Base-by-base conservation (phyloP, 2,329 filamentous ascomycete species). In the Aspergillus tubingensis region DNA sequence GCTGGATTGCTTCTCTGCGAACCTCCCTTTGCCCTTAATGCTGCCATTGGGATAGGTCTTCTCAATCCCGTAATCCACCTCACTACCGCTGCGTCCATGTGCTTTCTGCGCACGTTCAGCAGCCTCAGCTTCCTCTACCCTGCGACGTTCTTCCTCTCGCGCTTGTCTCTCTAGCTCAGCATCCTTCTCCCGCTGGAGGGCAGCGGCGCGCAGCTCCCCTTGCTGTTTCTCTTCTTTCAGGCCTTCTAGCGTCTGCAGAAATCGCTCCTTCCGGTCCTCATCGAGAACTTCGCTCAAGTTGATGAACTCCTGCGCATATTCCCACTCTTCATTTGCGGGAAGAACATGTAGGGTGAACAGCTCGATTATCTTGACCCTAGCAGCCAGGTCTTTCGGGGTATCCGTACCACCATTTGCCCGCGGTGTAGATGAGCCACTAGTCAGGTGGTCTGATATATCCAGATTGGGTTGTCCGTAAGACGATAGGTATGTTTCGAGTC, bases 281-380 rank as follows among this genome's bases (percentile, higher is more conserved):
- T 98, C 94, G 1, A 99, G 83, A 25, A 96, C 87, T 50, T 94
- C 88, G 74, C 88, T 95, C 71, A 92, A 86, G 70, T 84, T 87
- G 71, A 98, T 96, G 75, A 98, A 98, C 68, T 96, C 91, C 61
- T 87, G 86, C 3, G 95, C 92, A 70, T 97, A 97, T 60, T 96
- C 91, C 95, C 95, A 99, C 78, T 98, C 92, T 58, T 91, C 88
- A 68, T 97, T 98, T 56, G 92, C 86, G 5, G 94, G 88, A n/a
- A 99, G 86, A 7, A 98, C 91, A 72, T 99, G 95, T 4, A 99
- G 84, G 1, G 92, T 96, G 76, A 97, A 99, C 8, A 99, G 83
- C 78, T 99, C 95, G 54, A 99, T 86, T 44, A 99, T 91, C 79
- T 96, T 96, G 65, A 97, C 88, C 49, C 92, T 86, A 4, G 91